phyloP scores from a whole-genome alignment of 305 asterid species.

The Rubia occidens region DNA sequence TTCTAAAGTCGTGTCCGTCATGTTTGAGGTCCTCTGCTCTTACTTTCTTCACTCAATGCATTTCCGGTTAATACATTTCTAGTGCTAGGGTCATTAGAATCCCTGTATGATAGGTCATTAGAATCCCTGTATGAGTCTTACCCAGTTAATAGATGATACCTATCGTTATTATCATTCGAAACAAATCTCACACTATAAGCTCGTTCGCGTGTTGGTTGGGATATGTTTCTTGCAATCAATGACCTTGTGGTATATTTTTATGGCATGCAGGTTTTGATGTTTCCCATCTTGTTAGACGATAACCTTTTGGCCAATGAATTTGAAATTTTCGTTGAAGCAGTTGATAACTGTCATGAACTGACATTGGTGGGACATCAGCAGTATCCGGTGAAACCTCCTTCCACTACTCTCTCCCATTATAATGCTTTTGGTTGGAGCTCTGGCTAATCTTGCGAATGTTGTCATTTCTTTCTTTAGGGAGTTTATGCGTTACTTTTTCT shows the following conservation, averaged over 20 bases:
- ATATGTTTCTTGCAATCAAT: not conserved
- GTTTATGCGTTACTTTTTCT: constrained; percentile 82
- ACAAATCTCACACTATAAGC: no score
- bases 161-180: no score
- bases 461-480: constrained; percentile 42
- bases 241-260: constrained; percentile 5
- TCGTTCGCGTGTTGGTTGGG: not conserved
- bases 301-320: constrained; percentile 60
- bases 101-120: not conserved
- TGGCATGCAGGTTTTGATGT: constrained; percentile 67
- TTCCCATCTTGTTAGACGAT: constrained; percentile 83
- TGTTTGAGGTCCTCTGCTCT: constrained; percentile 65
- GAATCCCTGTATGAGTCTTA: no score
- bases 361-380: constrained; percentile 82
- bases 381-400: constrained; percentile 60
- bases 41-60: not conserved
- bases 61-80: not conserved
- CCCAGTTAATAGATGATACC: not conserved
- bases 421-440: constrained; percentile 15
- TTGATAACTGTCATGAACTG: constrained; percentile 82
- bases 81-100: not conserved
- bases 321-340: constrained; percentile 73
- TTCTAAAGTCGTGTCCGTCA: constrained; percentile 69
- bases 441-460: constrained; percentile 17
- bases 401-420: constrained; percentile 13